Conservation (phyloP, 202 grass and related monocot species). For the Sporobolus alterniflorus region DNA sequence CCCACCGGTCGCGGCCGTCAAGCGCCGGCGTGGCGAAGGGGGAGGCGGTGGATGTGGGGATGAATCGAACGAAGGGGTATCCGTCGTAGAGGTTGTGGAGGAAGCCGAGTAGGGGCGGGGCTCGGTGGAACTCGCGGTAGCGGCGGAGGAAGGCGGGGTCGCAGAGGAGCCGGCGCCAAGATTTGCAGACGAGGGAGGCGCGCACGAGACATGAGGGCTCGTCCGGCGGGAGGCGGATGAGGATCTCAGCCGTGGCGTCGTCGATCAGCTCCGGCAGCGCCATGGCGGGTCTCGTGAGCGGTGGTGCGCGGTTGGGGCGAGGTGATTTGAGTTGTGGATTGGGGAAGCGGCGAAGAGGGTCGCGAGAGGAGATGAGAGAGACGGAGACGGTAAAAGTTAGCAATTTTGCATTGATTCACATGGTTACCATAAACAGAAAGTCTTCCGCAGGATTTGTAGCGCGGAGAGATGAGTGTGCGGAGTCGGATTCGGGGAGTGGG, state of each 20-base stretch:
- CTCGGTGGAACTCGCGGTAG: slow-evolving; percentile 23
- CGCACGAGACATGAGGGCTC: slow-evolving; percentile 25
- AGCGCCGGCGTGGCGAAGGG: slow-evolving; percentile 4
- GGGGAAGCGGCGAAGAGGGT: background rate
- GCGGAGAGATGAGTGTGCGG: too few species aligned
- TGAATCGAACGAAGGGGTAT: background rate
- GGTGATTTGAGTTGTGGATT: background rate
- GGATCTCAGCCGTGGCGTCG: slow-evolving; percentile 16
- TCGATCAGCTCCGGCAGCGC: slow-evolving; percentile 18
- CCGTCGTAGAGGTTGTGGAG: slow-evolving; percentile 7
- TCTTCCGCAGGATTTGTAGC: too few species aligned
- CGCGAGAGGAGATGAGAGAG: background rate
- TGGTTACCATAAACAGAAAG: too few species aligned
- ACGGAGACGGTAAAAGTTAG: too few species aligned
- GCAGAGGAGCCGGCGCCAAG: slow-evolving; percentile 11
- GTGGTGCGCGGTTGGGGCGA: background rate
- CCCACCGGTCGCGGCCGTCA: background rate
- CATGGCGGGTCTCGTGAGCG: background rate
- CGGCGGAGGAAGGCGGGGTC: slow-evolving; percentile 21
- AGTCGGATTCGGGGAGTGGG: too few species aligned
- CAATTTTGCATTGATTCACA: too few species aligned
- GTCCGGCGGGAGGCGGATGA: slow-evolving; percentile 25
- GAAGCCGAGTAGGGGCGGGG: slow-evolving; percentile 25
- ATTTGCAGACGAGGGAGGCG: slow-evolving; percentile 34
- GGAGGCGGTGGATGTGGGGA: background rate